phyloP scores from a whole-genome alignment of 176 grass and related monocot genomes.

The Carex myosuroides region DNA sequence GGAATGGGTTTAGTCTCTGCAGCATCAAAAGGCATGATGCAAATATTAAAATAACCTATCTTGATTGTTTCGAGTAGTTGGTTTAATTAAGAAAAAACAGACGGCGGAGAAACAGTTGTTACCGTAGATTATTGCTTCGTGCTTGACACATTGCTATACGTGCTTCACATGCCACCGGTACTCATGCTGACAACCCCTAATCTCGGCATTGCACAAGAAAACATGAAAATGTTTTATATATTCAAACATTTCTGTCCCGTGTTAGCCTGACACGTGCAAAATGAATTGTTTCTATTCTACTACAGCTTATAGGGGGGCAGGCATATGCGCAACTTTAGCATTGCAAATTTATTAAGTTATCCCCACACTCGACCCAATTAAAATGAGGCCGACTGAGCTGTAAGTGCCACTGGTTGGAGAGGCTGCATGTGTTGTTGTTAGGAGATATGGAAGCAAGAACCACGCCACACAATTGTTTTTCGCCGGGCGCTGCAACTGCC shows the following conservation, averaged over 20 bases:
- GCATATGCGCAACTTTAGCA: neutral
- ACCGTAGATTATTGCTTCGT: neutral
- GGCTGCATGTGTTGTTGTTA: neutral
- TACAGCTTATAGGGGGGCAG: too few relatives aligned
- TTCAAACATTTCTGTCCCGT: neutral
- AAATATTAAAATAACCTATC: neutral
- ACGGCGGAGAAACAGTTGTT: neutral
- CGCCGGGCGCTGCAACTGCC: constrained; percentile 29
- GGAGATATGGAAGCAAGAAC: constrained; percentile 14
- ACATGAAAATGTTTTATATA: neutral
- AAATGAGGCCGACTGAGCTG: neutral
- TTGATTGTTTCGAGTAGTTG: neutral
- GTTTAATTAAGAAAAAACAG: neutral
- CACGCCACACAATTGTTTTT: constrained; percentile 42
- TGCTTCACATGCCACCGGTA: neutral
- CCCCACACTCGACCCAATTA: neutral
- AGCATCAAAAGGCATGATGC: neutral
- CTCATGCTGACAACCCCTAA: neutral
- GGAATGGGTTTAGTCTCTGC: neutral
- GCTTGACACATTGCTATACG: neutral
- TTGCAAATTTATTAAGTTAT: neutral
- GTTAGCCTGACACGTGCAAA: neutral
- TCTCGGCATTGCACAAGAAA: neutral
- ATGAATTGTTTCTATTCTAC: neutral
- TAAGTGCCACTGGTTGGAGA: neutral